These are phyloP conservation scores for Candida ovalis DNA, from an alignment of 805 yeast genomes.

Conservation along the genomic window DNA sequence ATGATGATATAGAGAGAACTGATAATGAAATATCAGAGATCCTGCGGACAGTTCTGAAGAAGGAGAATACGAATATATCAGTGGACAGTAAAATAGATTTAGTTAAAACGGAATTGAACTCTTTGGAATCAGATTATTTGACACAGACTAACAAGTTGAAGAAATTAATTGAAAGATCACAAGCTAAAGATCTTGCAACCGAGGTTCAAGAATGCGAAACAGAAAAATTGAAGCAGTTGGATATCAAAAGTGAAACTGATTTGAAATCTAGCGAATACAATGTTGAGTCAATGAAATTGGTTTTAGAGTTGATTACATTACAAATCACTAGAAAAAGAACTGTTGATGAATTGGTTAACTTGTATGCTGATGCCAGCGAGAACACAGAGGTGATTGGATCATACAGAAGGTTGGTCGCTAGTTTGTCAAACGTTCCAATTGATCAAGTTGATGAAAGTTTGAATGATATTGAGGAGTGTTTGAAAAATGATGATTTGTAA, in stretches of 20 bases:
- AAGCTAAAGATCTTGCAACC: conserved; percentile 42
- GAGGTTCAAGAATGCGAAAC: conserved; percentile 37
- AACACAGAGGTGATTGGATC: conserved; percentile 56
- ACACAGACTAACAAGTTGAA: conserved; percentile 18
- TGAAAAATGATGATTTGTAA: conserved; percentile 20
- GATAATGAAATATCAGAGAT: conserved; percentile 32
- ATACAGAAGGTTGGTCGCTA: conserved; percentile 63
- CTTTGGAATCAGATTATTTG: conserved; percentile 16
- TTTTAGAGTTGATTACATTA: conserved; percentile 44
- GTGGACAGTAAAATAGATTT: conserved; percentile 17
- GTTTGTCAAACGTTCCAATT: conserved; percentile 63
- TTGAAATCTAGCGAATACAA: conserved; percentile 20
- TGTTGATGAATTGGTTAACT: conserved; percentile 40
- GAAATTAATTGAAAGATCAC: conserved; percentile 37
- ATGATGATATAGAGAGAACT: conserved; percentile 30
- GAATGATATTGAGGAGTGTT: conserved; percentile 48
- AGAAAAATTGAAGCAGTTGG: conserved; percentile 15
- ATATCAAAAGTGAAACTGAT: conserved; percentile 15
- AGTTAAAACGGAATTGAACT: conserved; percentile 14
- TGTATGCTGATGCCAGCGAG: conserved; percentile 36
- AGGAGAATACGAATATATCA: conserved; percentile 12
- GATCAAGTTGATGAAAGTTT: conserved; percentile 65
- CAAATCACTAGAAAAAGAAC: conserved; percentile 55
- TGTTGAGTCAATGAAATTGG: conserved; percentile 25
- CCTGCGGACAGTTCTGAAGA: conserved; percentile 29